A percentile compares a stretch with the other conserved stretches of the same genome.
These are phyloP conservation scores for Spergularia bocconei DNA, from an alignment of 148 eudicot genomes.

Conservation along the genomic window DNA sequence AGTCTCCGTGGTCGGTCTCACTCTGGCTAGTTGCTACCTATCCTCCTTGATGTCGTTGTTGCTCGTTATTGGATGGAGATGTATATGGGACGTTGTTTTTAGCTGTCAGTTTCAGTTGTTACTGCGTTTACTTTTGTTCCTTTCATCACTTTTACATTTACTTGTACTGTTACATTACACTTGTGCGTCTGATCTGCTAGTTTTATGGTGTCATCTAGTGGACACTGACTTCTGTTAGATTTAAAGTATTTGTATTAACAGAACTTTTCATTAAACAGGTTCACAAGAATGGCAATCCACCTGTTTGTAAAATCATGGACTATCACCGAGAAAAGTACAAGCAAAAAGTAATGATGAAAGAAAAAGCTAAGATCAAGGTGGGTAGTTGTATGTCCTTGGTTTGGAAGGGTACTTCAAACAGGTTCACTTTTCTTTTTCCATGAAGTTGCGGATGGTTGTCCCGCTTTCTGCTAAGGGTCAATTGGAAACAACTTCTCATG, in stretches of 20 bases:
- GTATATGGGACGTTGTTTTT: neutral
- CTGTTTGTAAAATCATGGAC: constrained; percentile 77
- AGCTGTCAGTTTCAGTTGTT: neutral
- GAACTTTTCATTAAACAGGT: constrained; percentile 46
- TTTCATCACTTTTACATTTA: neutral
- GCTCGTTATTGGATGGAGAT: neutral
- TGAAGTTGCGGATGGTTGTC: too few relatives aligned
- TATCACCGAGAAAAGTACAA: constrained; percentile 58
- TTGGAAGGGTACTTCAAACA: neutral
- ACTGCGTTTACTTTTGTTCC: neutral
- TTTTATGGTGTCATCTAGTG: neutral
- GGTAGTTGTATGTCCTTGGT: constrained; percentile 3
- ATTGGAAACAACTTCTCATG: too few relatives aligned
- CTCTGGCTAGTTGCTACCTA: neutral
- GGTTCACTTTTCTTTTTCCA: neutral
- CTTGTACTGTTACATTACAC: neutral
- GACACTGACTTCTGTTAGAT: neutral
- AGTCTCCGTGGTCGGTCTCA: neutral
- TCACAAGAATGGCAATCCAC: constrained; percentile 50
- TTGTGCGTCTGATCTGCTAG: neutral
- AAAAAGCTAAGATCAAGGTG: constrained; percentile 66
- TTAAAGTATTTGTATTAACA: neutral
- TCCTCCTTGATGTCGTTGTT: neutral
- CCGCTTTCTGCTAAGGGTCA: too few relatives aligned
- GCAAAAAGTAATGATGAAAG: constrained; percentile 51